These are phyloP conservation scores for Botryotinia convoluta DNA, from an alignment of 2,329 filamentous ascomycete genomes.

Conservation along the genomic window DNA sequence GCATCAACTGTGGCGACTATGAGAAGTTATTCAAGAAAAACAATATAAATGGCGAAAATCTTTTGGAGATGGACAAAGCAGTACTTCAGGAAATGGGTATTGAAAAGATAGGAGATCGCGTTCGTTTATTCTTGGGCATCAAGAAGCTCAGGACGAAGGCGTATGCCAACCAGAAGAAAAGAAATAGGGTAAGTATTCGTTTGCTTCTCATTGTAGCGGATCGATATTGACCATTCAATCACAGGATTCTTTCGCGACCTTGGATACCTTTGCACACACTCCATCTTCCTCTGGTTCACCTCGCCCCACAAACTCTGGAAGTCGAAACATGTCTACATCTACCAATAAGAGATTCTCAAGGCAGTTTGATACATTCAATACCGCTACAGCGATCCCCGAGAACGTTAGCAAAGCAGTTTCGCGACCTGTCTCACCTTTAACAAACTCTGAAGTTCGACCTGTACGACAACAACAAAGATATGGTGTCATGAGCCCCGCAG, in stretches of 20 bases:
- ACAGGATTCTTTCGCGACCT: slow-evolving; percentile 78
- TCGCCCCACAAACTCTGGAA: slow-evolving; percentile 55
- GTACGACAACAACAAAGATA: slow-evolving; percentile 50
- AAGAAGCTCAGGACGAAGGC: slow-evolving; percentile 78
- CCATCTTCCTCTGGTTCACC: slow-evolving; percentile 64
- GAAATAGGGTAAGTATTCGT: slow-evolving; percentile 68
- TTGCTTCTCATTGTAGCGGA: not conserved
- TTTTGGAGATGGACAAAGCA: slow-evolving; percentile 95
- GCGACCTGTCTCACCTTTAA: slow-evolving; percentile 65
- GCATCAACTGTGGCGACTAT: slow-evolving; percentile 91
- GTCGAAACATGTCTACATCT: slow-evolving; percentile 46
- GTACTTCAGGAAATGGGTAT: slow-evolving; percentile 97
- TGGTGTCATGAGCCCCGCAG: slow-evolving; percentile 56
- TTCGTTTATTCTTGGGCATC: slow-evolving; percentile 82
- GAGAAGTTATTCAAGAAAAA: slow-evolving; percentile 86
- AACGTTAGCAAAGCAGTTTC: slow-evolving; percentile 56
- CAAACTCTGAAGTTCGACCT: slow-evolving; percentile 32
- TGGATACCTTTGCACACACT: slow-evolving; percentile 60
- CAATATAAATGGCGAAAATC: slow-evolving; percentile 95
- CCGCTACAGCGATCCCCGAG: slow-evolving; percentile 35
- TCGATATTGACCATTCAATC: slow-evolving; percentile 26
- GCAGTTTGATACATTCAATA: slow-evolving; percentile 49
- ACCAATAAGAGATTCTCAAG: slow-evolving; percentile 64
- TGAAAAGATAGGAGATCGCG: slow-evolving; percentile 94
- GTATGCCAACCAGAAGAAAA: slow-evolving; percentile 74